These are phyloP conservation scores for Cardamine occulta DNA, from an alignment of 345 rosid genomes.

Conservation along the genomic window DNA sequence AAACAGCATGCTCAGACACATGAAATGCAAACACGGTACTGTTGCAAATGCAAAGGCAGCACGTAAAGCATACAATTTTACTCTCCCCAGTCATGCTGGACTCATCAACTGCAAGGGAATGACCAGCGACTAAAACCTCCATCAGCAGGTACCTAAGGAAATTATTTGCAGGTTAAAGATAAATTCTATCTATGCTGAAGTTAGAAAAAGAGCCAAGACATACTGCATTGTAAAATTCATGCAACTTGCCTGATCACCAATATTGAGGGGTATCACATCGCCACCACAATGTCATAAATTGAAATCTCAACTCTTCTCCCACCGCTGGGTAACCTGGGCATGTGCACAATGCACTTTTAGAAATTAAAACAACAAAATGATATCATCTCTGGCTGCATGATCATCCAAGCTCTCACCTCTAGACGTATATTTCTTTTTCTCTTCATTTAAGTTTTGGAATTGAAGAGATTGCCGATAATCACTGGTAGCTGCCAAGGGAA, in stretches of 20 bases:
- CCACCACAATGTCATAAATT: slow-evolving; percentile 96
- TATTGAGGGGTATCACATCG: slow-evolving; percentile 89
- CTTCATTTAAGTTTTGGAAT: slow-evolving; percentile 91
- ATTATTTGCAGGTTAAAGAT: slow-evolving; percentile 13
- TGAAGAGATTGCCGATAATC: slow-evolving; percentile 98
- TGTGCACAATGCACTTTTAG: slow-evolving; percentile 20
- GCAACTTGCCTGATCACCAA: slow-evolving; percentile 88
- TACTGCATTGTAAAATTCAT: neutral
- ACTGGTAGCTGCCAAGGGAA: slow-evolving; percentile 71
- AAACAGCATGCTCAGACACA: slow-evolving; percentile 24
- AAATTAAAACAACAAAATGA: slow-evolving; percentile 19
- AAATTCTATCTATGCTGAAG: slow-evolving; percentile 1
- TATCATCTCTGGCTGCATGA: slow-evolving; percentile 16
- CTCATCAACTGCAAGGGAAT: slow-evolving; percentile 90
- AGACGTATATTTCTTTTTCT: slow-evolving; percentile 90
- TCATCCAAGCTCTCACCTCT: slow-evolving; percentile 58
- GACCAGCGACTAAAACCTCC: slow-evolving; percentile 80
- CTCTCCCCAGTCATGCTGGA: slow-evolving; percentile 99
- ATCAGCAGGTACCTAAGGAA: slow-evolving; percentile 89
- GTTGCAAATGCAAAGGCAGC: neutral
- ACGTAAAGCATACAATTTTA: slow-evolving; percentile 64
- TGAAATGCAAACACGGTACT: slow-evolving; percentile 18
- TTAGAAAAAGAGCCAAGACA: neutral
- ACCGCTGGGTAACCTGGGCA: slow-evolving; percentile 74
- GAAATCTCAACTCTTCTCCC: slow-evolving; percentile 85